Evolutionary conservation across 1,284 basidiomycete genomes (phyloP), one percentile per base, ranked within the genome.

Genomic region (Vanrija sp.): DNA sequence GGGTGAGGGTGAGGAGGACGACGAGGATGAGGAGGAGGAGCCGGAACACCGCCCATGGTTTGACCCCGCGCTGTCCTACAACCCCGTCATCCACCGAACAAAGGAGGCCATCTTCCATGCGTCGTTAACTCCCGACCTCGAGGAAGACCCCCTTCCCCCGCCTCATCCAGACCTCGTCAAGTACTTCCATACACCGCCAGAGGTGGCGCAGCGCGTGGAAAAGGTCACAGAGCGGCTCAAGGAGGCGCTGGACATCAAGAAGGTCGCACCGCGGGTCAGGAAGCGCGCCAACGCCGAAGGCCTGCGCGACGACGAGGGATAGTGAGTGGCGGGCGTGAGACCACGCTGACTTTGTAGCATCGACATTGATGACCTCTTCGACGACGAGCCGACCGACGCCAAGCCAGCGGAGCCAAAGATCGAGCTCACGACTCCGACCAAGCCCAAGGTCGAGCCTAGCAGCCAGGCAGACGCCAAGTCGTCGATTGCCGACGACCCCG

Each of bases 61-160:
- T 65, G 83, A 87, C 56, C 82, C 87, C 0, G 77, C 80, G 1
- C 76, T 85, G 3, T 89, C 89, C 0, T 95, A 84, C 74, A 96
- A 95, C 64, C 93, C 95, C 0, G 84, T 88, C 6, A 82, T 96
- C 25, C 94, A 98, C 68, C 85, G 92, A 37, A 82, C 86, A 51
- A 95, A 95, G 68, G 90, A 96, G 76, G 93, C 93, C 3, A 84
- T 94, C 61, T 88, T 93, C 71, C 91, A 94, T 66, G 84, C 85
- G 48, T 88, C 89, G 0, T 79, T 89, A 12, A 85, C 87, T 7
- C 76, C 83, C 1, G 87, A 94, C 65, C 78, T 93, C 9, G 75
- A 80, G n/a, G 78, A 77, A 3, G 79, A 88, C 51, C 88, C 89
- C 0, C 78, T 96, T 1, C 86, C 88, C 0, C 87, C 87, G 0